Percentiles rank a stretch among this genome's conserved stretches.
Evolutionary conservation across 192 early-diverging fungal species (phyloP).

Genomic region (Coemansia sp.): DNA sequence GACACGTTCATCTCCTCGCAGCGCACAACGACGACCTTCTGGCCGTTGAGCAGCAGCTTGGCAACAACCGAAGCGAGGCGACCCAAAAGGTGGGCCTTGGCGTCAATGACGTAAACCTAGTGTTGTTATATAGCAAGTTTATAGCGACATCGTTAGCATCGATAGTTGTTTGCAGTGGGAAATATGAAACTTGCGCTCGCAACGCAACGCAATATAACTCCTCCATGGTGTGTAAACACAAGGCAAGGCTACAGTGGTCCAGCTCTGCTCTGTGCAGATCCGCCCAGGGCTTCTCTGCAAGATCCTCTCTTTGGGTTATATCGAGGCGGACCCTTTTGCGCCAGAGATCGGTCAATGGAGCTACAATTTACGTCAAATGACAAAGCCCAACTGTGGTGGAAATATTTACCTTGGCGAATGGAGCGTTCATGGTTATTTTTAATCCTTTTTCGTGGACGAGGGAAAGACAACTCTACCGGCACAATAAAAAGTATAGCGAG

Average conservation of each 20-base stretch:
- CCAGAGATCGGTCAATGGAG: constrained; percentile 1
- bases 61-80: constrained; percentile 97
- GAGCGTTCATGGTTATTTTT: constrained; percentile 54
- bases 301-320: not conserved
- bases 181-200: not conserved
- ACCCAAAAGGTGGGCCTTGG: constrained; percentile 97
- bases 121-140: not conserved
- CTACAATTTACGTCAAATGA: not conserved
- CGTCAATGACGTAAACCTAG: constrained; percentile 98
- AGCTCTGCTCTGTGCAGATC: not conserved
- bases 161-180: not conserved
- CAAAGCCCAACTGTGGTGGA: not conserved
- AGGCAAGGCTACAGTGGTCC: not conserved
- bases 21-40: constrained; percentile 96
- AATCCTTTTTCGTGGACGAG: constrained; percentile 10
- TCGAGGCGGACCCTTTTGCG: not conserved
- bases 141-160: not conserved
- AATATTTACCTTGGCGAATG: constrained; percentile 53
- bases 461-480: constrained; percentile 8
- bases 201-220: not conserved
- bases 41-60: constrained; percentile 97
- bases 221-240: not conserved
- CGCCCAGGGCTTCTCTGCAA: not conserved
- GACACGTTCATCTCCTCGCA: constrained; percentile 99
- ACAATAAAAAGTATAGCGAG: constrained; percentile 8